Base-by-base conservation (phyloP, 176 grass and related monocot species). In the Aegilops umbellulata region DNA sequence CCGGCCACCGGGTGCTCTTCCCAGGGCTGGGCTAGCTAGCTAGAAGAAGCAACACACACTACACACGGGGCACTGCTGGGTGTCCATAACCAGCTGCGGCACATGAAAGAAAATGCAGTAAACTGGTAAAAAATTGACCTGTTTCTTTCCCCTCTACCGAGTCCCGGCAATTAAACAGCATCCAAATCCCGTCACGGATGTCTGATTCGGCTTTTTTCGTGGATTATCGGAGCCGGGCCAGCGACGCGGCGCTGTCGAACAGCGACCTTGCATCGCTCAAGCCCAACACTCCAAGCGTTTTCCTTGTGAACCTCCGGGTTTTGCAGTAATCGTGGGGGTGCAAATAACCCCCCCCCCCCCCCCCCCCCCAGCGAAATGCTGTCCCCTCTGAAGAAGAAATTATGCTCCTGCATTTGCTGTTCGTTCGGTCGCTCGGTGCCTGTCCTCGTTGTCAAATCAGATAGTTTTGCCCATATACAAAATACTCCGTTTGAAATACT, bases 131-230 rank as follows among this genome's bases (percentile, higher is more conserved):
- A 49, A 5, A 0, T 49, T 16, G 46, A 49, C 46, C 1, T 15
- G 44, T 47, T 47, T 47, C 44, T 47, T 62, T 14, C 44, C 23
- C 46, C 46, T 76, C 25, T 5, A 49, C 79, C 14, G 44, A 87
- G 55, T 74, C 63, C 73, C 67, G 84, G 47, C 66, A 79, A 65
- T 64, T 81, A 74, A 32, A 74, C 83, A 44, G 14, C 44, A 74
- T 90, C 89, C 60, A 84, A 51, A 87, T 87, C 89, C 26, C 69
- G 67, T 85, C 89, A 80, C 76, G 22, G 76, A 84, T 75, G 85
- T 8, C 27, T 51, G 85, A 87, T 85, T 61, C 47, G 29, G 17
- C 39, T 29, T 67, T 8, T 69, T 47, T 75, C 77, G 57, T 79
- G 79, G 80, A 83, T 83, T 67, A 84, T 78, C 79, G 74, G 46